Base-by-base conservation (phyloP, 2,329 filamentous ascomycete genomes). In the Albophoma yamanashiensis region DNA sequence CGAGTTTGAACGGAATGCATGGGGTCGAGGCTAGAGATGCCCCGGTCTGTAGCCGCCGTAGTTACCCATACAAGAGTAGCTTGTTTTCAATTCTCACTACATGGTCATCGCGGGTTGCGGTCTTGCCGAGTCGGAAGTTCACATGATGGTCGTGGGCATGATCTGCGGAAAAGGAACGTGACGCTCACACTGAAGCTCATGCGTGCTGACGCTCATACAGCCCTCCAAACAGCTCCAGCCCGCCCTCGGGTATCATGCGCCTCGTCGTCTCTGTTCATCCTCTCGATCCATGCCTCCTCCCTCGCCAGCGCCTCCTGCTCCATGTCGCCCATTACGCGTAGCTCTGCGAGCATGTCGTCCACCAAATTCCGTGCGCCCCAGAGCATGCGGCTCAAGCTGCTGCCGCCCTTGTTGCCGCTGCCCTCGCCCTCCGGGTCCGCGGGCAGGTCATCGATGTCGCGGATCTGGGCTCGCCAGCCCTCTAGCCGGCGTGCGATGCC, bases 281-380 rank as follows among this genome's bases (percentile, higher is more conserved):
- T 73, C 69, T 76, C 76, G 52, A 89, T 81, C 82, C 86, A 88
- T 50, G 75, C 76, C 60, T 78, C 77, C 70, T 89, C 86, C 53
- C 78, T 75, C 55, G 71, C 73, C 58, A 84, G 70, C 5, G 83
- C 80, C 65, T 84, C 83, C 55, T 73, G 74, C 71, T 87, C 84
- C 60, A 89, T 81, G 66, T 79, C 77, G 59, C 78, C 78, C 86
- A 89, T 89, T 61, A 80, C 62, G n/a, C 71, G 70, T 63, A 89
- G 72, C 74, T 89, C 86, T n/a, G 74, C 75, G 53, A 86, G 70
- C 85, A 88, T 88, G 42, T 79, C 82, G 56, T 74, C 68, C 15
- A 87, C 77, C 53, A 89, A 70, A 20, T 66, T 67, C 27, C 75
- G 70, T 59, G 79, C 82, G 2, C 75, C 78, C 8, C 69, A 70